These are phyloP conservation scores for Clonostachys solani DNA, from an alignment of 2,329 filamentous ascomycete species.

Conservation along the genomic window DNA sequence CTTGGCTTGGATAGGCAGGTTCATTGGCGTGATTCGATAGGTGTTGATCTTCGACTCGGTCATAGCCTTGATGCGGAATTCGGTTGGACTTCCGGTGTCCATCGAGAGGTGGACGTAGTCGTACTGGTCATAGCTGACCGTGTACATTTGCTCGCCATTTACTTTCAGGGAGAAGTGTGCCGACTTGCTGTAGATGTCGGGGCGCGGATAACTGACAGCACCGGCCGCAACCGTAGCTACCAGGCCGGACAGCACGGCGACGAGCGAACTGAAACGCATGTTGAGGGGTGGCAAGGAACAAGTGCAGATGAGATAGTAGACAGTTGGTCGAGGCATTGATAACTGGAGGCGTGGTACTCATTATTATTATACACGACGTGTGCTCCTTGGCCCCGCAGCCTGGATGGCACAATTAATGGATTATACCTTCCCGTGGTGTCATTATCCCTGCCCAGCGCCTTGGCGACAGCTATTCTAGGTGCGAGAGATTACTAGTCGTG, in stretches of 20 bases:
- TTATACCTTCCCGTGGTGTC: too few species aligned
- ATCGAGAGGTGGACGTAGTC: slow-evolving; percentile 3
- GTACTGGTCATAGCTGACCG: slow-evolving; percentile 1
- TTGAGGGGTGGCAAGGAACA: not conserved
- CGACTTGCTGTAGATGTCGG: not conserved
- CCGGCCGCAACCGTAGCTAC: not conserved
- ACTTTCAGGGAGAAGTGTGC: not conserved
- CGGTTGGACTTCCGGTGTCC: not conserved
- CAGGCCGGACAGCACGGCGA: not conserved
- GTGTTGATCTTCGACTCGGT: not conserved
- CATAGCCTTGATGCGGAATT: slow-evolving; percentile 1
- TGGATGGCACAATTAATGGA: too few species aligned
- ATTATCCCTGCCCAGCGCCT: too few species aligned
- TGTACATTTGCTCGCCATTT: slow-evolving; percentile 1
- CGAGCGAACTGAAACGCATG: not conserved
- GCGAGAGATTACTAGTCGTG: too few species aligned
- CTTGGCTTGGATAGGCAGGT: not conserved
- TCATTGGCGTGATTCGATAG: not conserved
- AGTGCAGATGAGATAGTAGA: not conserved
- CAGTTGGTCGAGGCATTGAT: too few species aligned
- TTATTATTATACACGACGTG: too few species aligned
- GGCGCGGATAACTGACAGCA: not conserved
- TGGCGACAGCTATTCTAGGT: too few species aligned
- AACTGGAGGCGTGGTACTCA: too few species aligned
- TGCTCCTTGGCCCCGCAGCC: too few species aligned